Evolutionary conservation across 768 basidiomycete species (phyloP).

Genomic region (Strobilomyces echinocephalus): DNA sequence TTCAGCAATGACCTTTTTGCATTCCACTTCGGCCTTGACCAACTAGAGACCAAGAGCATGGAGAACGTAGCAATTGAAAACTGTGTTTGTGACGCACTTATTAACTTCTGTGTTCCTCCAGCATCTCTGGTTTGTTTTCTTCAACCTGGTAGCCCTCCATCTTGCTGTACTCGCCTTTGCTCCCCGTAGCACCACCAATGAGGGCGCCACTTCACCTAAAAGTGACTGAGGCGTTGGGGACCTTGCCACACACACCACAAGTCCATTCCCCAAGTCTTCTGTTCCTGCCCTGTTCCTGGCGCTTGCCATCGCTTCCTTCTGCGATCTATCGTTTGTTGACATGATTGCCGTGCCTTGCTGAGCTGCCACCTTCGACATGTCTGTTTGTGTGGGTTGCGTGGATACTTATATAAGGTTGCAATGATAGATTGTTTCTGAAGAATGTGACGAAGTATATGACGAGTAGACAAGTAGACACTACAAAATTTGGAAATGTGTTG

Average conservation of each 20-base stretch:
- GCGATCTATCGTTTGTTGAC: constrained; percentile 64
- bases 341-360: constrained; percentile 30
- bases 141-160: constrained; percentile 30
- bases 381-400: constrained; percentile 19
- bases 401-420: too few relatives aligned
- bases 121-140: constrained; percentile 47
- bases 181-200: constrained; percentile 29
- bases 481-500: too few relatives aligned
- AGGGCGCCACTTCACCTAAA: constrained; percentile 25
- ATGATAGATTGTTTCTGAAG: too few relatives aligned
- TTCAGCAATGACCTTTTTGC: constrained; percentile 68
- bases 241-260: constrained; percentile 33
- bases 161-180: constrained; percentile 34
- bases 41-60: constrained; percentile 40
- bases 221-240: constrained; percentile 39
- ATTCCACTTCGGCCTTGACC: constrained; percentile 66
- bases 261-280: constrained; percentile 49
- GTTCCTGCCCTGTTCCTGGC: constrained; percentile 61
- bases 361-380: constrained; percentile 14
- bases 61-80: constrained; percentile 15
- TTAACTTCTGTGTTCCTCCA: constrained; percentile 63
- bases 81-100: constrained; percentile 46
- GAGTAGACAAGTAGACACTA: too few relatives aligned
- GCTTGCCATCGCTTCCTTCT: constrained; percentile 43
- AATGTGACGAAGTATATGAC: too few relatives aligned